phyloP scores from a whole-genome alignment of 2,329 filamentous ascomycete species.

The Cucurbitaria berberidis region DNA sequence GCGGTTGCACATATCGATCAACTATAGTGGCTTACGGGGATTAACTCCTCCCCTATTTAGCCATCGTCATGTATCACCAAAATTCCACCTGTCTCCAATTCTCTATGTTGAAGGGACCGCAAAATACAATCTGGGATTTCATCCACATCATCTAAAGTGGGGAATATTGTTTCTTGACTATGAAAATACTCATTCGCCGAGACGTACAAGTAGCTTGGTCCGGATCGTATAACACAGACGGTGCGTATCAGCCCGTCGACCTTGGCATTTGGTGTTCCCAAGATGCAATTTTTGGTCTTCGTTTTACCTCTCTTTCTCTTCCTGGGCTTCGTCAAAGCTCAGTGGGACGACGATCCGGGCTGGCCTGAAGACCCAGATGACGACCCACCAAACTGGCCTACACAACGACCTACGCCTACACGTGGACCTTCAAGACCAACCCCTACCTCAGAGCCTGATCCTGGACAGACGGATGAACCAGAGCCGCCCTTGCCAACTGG shows the following conservation, averaged over 20 bases:
- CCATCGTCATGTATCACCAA: slow-evolving; percentile 7
- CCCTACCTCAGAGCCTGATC: background rate
- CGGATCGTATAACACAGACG: background rate
- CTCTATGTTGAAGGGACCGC: slow-evolving; percentile 5
- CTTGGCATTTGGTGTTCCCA: background rate
- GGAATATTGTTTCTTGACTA: background rate
- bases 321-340: slow-evolving; percentile 2
- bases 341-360: slow-evolving; percentile 10
- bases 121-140: slow-evolving; percentile 14
- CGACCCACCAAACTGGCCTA: background rate
- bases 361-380: slow-evolving; percentile 5
- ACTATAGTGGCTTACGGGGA: slow-evolving; percentile 1
- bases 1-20: background rate
- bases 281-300: slow-evolving; percentile 5
- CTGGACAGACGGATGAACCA: slow-evolving; percentile 11
- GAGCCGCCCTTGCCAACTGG: slow-evolving; percentile 13
- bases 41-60: slow-evolving; percentile 3
- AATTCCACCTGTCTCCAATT: background rate
- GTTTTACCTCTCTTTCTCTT: slow-evolving; percentile 6
- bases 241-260: background rate
- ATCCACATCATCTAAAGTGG: slow-evolving; percentile 16
- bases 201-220: slow-evolving; percentile 8
- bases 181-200: background rate
- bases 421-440: background rate
- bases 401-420: slow-evolving; percentile 2